Evolutionary conservation across 495 filamentous ascomycete species (phyloP).

Genomic region (Trypethelium eluteriae): DNA sequence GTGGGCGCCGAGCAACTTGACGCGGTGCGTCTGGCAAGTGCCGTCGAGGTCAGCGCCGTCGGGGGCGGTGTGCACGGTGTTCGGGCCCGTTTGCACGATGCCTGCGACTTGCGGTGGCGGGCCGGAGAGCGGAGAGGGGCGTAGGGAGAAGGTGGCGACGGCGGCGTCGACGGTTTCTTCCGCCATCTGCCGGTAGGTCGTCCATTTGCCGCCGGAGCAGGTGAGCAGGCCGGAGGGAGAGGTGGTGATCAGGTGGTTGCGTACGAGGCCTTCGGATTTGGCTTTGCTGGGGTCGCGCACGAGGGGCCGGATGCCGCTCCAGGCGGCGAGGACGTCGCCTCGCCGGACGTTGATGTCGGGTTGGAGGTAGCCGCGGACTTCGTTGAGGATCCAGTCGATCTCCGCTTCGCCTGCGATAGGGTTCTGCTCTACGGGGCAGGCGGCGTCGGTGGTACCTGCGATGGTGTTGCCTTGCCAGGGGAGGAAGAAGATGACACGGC

Average conservation of each 20-base stretch:
- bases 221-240: conserved; percentile 83
- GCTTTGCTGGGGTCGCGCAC: conserved; percentile 90
- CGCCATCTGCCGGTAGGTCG: conserved; percentile 97
- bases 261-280: conserved; percentile 90
- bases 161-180: conserved; percentile 94
- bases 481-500: conserved; percentile 97
- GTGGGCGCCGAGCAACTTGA: conserved; percentile 86
- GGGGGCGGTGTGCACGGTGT: conserved; percentile 21
- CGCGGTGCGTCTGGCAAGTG: conserved; percentile 81
- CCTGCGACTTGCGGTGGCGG: conserved; percentile 69
- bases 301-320: conserved; percentile 88
- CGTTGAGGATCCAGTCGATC: conserved; percentile 92
- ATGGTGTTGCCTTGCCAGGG: conserved; percentile 99
- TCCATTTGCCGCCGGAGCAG: conserved; percentile 98
- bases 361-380: conserved; percentile 80
- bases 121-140: conserved; percentile 52
- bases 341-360: conserved; percentile 91
- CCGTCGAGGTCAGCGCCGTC: conserved; percentile 73
- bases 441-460: conserved; percentile 89
- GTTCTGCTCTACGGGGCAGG: conserved; percentile 70
- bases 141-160: conserved; percentile 58
- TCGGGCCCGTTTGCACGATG: conserved; percentile 34
- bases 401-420: conserved; percentile 86
- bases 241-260: conserved; percentile 86
- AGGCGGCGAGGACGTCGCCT: conserved; percentile 90